Conservation (phyloP, 225 moss, liverwort and hornwort genomes). For the Polytrichum formosum region DNA sequence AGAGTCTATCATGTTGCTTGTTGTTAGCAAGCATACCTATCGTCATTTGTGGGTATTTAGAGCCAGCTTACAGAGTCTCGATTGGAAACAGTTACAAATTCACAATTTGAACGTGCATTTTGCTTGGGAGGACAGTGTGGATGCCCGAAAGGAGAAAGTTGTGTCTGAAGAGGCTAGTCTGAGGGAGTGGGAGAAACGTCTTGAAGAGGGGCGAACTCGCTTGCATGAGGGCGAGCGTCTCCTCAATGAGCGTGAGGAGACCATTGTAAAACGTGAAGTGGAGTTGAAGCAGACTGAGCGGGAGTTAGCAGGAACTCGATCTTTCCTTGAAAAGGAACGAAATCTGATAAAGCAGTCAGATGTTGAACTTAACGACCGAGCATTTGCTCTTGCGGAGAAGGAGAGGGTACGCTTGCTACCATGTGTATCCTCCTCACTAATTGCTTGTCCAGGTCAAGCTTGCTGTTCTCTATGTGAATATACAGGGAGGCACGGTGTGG, state of each 20-base stretch:
- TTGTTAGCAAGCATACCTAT: no score
- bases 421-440: neutral
- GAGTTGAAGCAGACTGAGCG: slow-evolving; percentile 47
- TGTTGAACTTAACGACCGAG: slow-evolving; percentile 55
- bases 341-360: slow-evolving; percentile 56
- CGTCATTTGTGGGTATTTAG: no score
- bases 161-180: slow-evolving; percentile 72
- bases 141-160: slow-evolving; percentile 81
- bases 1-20: no score
- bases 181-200: slow-evolving; percentile 78
- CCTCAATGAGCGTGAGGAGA: slow-evolving; percentile 74
- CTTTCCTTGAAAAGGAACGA: slow-evolving; percentile 64
- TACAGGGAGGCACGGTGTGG: neutral
- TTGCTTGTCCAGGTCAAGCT: no score
- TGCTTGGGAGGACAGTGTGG: slow-evolving; percentile 44
- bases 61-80: no score
- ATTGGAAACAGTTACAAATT: no score
- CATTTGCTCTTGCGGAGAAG: slow-evolving; percentile 45
- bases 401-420: slow-evolving; percentile 53
- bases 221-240: slow-evolving; percentile 93
- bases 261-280: slow-evolving; percentile 63
- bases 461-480: neutral
- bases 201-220: slow-evolving; percentile 81
- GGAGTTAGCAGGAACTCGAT: slow-evolving; percentile 54
- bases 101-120: no score